These are phyloP conservation scores for Lagenaria siceraria DNA, from an alignment of 306 rosid genomes.

Conservation along the genomic window DNA sequence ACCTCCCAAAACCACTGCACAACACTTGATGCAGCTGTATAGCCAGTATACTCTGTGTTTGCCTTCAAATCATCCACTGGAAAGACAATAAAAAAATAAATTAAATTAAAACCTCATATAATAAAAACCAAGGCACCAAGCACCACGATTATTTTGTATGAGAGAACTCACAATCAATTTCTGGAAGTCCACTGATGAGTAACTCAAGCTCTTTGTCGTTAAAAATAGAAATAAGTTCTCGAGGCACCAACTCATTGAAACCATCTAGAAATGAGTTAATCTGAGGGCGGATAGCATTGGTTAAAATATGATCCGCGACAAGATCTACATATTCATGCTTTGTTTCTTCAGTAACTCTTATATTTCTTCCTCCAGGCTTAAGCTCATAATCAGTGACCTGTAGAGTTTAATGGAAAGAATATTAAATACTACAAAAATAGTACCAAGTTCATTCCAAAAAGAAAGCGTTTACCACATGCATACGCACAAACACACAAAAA, in stretches of 20 bases:
- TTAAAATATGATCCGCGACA: constrained; percentile 88
- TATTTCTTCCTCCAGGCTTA: constrained; percentile 97
- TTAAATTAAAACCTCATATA: constrained; percentile 14
- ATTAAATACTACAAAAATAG: not conserved
- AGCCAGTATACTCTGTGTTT: constrained; percentile 80
- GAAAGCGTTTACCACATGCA: not conserved
- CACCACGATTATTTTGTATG: not conserved
- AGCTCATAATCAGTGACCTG: constrained; percentile 98
- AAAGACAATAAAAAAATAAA: constrained; percentile 16
- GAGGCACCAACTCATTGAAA: constrained; percentile 67
- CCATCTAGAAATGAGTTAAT: constrained; percentile 80
- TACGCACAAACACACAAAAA: not conserved
- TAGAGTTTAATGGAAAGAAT: constrained; percentile 1
- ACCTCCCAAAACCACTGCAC: constrained; percentile 99
- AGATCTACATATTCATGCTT: constrained; percentile 98
- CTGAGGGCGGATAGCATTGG: constrained; percentile 96
- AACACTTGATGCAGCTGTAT: constrained; percentile 79
- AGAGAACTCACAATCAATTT: constrained; percentile 77
- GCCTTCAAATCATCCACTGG: constrained; percentile 95
- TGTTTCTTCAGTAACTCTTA: constrained; percentile 92
- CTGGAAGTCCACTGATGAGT: constrained; percentile 99
- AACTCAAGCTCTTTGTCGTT: constrained; percentile 97
- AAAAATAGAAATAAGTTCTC: constrained; percentile 78
- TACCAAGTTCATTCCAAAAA: not conserved
- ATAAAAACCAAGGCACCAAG: constrained; percentile 6